Evolutionary conservation across 2,329 filamentous ascomycete species (phyloP), one percentile per base, ranked within the genome.

Genomic region (Zopfia rhizophila): DNA sequence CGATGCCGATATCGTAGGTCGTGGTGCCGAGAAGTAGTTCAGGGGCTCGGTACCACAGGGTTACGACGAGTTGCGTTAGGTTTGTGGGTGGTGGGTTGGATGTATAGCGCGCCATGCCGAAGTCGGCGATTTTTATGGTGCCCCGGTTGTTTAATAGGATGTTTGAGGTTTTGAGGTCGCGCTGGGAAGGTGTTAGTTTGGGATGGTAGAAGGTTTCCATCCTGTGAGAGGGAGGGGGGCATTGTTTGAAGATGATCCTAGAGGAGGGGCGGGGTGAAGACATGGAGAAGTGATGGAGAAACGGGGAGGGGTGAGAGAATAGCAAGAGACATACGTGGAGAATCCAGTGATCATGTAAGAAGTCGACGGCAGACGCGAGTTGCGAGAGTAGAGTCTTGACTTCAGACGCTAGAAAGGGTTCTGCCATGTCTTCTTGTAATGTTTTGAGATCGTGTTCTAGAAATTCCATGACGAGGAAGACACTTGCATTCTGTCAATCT

Each of bases 401-500:
- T 72, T 99, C 94, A 29, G 90, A 96, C 1, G 90, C 88, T 44
- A 96, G 82, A 70, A 99, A 99, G 0, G 92, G 91, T 67, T 97
- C 90, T 39, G 88, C 83, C 91, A 97, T 96, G 67, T 95, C 90
- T 72, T 95, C 90, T 54, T 96, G 88, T 45, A 99, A 82, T 43
- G 88, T 90, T 73, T 95, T 96, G 45, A 99, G 85, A 67, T 99
- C 94, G 78, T 99, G 94, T 77, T 97, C 93, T 63, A 97, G 80
- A 73, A 97, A 99, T 68, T 97, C 92, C 81, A 99, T 93, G 53
- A 97, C 94, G 45, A 99, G 84, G 71, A 91, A 95, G 56, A 97
- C 88, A 75, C 87, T 91, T 70, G n/a, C 6, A 18, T 6, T 8
- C 28, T 33, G n/a, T 51, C 25, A 44, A 33, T 37, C 21, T 32